Percentiles rank a stretch among this genome's conserved stretches.
phyloP scores from a whole-genome alignment of 345 rosid species.

The rapeseed (Brassica napus) region DNA sequence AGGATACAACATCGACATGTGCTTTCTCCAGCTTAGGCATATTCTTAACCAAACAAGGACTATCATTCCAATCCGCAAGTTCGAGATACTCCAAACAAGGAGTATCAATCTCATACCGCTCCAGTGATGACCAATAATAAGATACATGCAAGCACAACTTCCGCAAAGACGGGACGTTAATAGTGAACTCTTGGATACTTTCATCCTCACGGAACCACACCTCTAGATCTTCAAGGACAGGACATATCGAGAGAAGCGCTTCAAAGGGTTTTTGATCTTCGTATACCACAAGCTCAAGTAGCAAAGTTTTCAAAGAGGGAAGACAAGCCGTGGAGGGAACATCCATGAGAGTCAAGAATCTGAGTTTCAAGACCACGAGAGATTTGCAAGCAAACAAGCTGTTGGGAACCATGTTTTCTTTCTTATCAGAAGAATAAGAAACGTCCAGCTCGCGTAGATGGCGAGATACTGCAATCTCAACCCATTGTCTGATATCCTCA shows the following conservation, averaged over 20 bases:
- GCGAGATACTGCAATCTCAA: background rate
- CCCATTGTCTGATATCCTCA: background rate
- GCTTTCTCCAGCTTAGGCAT: conserved; percentile 2
- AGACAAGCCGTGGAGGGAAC: conserved; percentile 2
- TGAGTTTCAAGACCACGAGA: background rate
- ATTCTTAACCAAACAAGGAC: conserved; percentile 7
- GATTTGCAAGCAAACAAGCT: conserved; percentile 1
- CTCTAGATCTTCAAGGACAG: conserved; percentile 3
- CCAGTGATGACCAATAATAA: background rate
- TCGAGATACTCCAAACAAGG: background rate
- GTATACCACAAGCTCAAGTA: background rate
- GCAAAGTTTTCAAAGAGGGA: conserved; percentile 2
- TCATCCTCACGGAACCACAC: background rate
- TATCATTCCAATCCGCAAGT: background rate
- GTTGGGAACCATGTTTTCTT: background rate
- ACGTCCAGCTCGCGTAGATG: background rate
- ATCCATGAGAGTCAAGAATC: background rate
- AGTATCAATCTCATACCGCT: background rate
- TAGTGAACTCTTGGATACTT: background rate
- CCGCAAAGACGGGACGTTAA: background rate
- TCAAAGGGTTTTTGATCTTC: background rate
- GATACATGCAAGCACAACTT: background rate
- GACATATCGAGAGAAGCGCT: conserved; percentile 7
- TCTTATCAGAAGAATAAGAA: background rate
- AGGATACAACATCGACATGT: background rate